Conservation (phyloP, 2,329 filamentous ascomycete genomes). For the Fusarium keratoplasticum region DNA sequence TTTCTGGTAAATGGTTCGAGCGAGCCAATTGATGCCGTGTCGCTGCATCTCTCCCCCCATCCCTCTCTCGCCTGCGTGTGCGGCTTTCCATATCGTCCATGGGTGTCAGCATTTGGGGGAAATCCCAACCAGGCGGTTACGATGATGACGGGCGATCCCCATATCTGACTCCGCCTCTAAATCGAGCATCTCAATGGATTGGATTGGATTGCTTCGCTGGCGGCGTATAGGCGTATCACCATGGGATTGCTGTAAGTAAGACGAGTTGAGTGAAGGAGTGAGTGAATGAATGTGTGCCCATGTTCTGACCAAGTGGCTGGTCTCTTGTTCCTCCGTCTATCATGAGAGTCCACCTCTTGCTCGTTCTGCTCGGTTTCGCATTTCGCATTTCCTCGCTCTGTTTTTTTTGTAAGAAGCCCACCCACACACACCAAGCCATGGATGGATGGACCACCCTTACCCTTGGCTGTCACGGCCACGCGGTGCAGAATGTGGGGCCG, state of each 20-base stretch:
- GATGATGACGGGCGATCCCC: slow-evolving; percentile 4
- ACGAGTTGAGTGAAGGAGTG: not conserved
- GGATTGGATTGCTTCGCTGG: not conserved
- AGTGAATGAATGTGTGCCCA: too few species aligned
- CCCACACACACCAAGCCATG: not conserved
- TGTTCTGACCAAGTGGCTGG: not conserved
- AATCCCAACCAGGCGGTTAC: slow-evolving; percentile 13
- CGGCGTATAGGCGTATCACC: not conserved
- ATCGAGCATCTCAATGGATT: not conserved
- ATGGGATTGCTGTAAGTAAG: not conserved
- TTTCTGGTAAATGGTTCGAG: slow-evolving; percentile 6
- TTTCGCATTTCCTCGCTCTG: slow-evolving; percentile 15
- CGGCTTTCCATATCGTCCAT: not conserved
- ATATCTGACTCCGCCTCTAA: slow-evolving; percentile 6
- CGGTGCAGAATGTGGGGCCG: slow-evolving; percentile 36
- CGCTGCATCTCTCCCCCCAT: not conserved
- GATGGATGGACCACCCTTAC: not conserved
- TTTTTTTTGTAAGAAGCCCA: not conserved
- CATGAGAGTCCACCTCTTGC: not conserved
- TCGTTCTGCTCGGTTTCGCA: slow-evolving; percentile 22
- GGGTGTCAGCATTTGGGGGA: slow-evolving; percentile 8
- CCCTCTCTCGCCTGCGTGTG: not conserved
- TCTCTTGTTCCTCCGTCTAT: not conserved
- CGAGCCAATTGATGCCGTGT: not conserved
- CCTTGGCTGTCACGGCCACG: slow-evolving; percentile 24